A percentile compares a stretch with the other conserved stretches of the same genome.
These are phyloP conservation scores for Fonsecaea monophora DNA, from an alignment of 2,329 filamentous ascomycete species.

Conservation along the genomic window DNA sequence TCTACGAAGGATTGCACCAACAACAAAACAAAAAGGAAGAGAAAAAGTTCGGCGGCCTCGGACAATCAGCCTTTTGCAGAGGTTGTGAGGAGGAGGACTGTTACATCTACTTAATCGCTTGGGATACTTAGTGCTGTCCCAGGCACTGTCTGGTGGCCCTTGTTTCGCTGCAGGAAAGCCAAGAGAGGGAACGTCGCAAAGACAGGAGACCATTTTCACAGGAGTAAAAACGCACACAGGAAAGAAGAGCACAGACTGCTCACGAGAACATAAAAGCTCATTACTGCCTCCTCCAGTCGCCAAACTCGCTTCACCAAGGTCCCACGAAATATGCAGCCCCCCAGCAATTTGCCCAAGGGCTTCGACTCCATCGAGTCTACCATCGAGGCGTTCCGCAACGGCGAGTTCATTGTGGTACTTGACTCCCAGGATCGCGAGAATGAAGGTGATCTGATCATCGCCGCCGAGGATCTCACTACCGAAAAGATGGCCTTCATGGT, in stretches of 20 bases:
- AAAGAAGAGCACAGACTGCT: not conserved
- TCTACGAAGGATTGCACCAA: too few relatives aligned
- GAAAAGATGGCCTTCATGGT: conserved; percentile 97
- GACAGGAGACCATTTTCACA: not conserved
- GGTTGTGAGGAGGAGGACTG: not conserved
- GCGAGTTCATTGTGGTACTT: conserved; percentile 94
- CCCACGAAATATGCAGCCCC: conserved; percentile 24
- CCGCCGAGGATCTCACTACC: conserved; percentile 80
- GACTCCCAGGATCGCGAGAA: conserved; percentile 94
- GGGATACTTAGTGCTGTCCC: not conserved
- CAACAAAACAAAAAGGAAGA: not conserved
- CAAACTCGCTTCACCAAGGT: not conserved
- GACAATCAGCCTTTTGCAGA: not conserved
- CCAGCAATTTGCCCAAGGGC: conserved; percentile 26
- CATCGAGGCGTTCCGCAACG: conserved; percentile 51
- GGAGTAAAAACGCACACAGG: not conserved
- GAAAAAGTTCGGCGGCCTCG: not conserved
- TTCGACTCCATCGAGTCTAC: conserved; percentile 45
- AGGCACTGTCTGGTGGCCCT: not conserved
- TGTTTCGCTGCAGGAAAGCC: not conserved
- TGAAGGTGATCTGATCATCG: conserved; percentile 97
- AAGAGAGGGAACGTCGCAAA: not conserved
- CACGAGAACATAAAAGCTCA: conserved; percentile 5
- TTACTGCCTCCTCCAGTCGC: not conserved
- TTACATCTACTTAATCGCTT: not conserved